Conservation (phyloP, 148 eudicot species). For the Rheum nobile region DNA sequence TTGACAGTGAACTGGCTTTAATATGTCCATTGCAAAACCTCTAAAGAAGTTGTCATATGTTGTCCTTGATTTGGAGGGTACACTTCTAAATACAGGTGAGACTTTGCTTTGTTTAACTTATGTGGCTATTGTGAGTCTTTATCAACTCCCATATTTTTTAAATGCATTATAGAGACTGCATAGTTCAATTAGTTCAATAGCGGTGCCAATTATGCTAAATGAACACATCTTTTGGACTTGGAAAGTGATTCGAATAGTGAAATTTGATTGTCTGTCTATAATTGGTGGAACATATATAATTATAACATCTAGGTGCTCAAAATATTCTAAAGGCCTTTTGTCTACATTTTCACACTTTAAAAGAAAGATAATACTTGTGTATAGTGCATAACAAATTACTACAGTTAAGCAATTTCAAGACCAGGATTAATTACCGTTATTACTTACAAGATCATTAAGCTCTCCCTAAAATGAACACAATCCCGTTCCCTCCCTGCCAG, state of each 20-base stretch:
- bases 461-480: too few species aligned
- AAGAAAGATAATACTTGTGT: background rate
- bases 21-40: slow-evolving; percentile 32
- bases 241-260: background rate
- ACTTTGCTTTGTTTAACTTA: background rate
- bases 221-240: background rate
- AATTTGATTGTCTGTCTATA: background rate
- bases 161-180: background rate
- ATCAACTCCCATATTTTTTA: background rate
- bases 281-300: background rate
- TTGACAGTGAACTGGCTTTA: background rate
- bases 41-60: slow-evolving; percentile 40
- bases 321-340: background rate
- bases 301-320: slow-evolving; percentile 31
- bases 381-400: background rate
- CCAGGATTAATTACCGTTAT: too few species aligned
- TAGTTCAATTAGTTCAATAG: background rate
- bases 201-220: background rate
- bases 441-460: too few species aligned
- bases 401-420: slow-evolving; percentile 41
- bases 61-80: slow-evolving; percentile 8
- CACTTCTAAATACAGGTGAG: slow-evolving; percentile 7
- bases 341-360: background rate
- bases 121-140: slow-evolving; percentile 21
- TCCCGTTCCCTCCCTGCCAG: too few species aligned